Evolutionary conservation across 441 rosid genomes (phyloP), one percentile per base, ranked within the genome.

Genomic region (Adansonia gregorii): DNA sequence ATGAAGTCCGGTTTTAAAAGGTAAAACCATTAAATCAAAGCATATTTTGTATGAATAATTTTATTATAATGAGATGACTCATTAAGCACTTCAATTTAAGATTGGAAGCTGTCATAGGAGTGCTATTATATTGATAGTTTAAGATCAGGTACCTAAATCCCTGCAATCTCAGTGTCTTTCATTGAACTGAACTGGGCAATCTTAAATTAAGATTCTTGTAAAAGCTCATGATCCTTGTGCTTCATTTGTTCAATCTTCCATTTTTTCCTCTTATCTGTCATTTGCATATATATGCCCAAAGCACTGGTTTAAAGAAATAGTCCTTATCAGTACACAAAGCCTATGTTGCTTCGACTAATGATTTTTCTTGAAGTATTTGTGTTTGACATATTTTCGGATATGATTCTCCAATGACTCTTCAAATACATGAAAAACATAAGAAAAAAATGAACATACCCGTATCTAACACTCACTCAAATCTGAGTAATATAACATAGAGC

Each of bases 1-100:
- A 84, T 51, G 76, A 56, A 80, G 67, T 75, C 76, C 80, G 82
- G 87, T 86, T 84, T 84, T 76, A 84, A 84, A 88, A 86, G 88
- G 67, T 72, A 79, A 27, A 70, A 67, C 49, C 68, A 63, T 78
- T 69, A 63, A 74, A 61, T 69, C 17, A 81, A 27, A 64, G 73
- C 54, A 15, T 63, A 35, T 35, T 78, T 73, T 78, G 74, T 11
- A 19, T 74, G 48, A 67, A 15, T 74, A 64, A 58, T 48, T 68
- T 49, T 52, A 41, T 72, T 73, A 56, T 46, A 72, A 77, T 68
- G 41, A 49, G 81, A 74, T 89, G 89, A 89, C 82, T 83, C 80
- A 70, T 49, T 64, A 0, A 72, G 81, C 91, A 89, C 88, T 84
- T 65, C 78, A 15, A 52, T 71, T 56, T 59, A 35, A 64, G 73